A percentile compares a stretch with the other conserved stretches of the same genome.
These are phyloP conservation scores for Pleurotus pulmonarius DNA, from an alignment of 768 basidiomycete species.

Conservation along the genomic window DNA sequence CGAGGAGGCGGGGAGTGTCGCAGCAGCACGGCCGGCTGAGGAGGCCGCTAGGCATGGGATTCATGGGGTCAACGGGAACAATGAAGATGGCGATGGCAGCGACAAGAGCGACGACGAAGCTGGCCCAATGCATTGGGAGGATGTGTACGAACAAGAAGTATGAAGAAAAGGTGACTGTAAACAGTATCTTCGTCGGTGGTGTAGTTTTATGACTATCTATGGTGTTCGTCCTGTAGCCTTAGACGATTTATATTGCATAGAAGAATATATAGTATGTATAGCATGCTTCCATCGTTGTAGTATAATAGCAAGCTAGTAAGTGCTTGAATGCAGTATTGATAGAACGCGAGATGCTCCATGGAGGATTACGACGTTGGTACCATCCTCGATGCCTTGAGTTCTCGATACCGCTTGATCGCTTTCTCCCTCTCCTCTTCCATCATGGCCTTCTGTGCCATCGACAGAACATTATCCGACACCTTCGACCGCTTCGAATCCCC, in stretches of 20 bases:
- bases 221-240: neutral
- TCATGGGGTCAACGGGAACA: conserved; percentile 20
- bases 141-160: conserved; percentile 75
- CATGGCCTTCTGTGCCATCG: conserved; percentile 73
- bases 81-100: conserved; percentile 40
- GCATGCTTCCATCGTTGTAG: neutral
- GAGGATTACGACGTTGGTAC: neutral
- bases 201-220: neutral
- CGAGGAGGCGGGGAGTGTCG: conserved; percentile 41
- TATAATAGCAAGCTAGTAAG: too few species aligned
- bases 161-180: conserved; percentile 16
- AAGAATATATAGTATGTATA: too few species aligned
- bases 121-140: conserved; percentile 35
- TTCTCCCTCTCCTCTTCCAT: conserved; percentile 75
- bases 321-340: too few species aligned
- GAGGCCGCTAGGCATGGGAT: conserved; percentile 18
- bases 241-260: neutral
- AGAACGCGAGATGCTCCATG: too few species aligned
- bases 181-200: neutral
- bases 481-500: conserved; percentile 12
- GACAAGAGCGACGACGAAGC: conserved; percentile 49
- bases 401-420: conserved; percentile 62
- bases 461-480: conserved; percentile 48
- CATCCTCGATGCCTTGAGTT: conserved; percentile 54
- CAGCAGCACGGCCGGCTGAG: conserved; percentile 23